These are phyloP conservation scores for Ilyonectria mors-panacis DNA, from an alignment of 2,329 filamentous ascomycete genomes.

Conservation along the genomic window DNA sequence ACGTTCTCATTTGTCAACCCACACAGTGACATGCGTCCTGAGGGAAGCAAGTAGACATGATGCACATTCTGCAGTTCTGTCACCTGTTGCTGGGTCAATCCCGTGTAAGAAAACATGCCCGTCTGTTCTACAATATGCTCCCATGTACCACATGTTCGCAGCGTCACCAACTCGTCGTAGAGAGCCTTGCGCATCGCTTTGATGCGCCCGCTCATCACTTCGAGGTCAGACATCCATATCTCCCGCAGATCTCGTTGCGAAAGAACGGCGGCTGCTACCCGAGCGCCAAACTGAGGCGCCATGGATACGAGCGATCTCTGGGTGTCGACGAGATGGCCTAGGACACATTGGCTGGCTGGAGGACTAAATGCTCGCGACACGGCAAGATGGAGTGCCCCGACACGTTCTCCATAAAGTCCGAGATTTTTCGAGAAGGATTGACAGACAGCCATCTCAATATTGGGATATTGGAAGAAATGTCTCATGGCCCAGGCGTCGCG, in stretches of 20 bases:
- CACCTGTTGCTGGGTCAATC: slow-evolving; percentile 2
- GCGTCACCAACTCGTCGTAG: background rate
- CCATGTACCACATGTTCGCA: slow-evolving; percentile 9
- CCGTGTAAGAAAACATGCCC: slow-evolving; percentile 25
- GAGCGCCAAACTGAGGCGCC: slow-evolving; percentile 15
- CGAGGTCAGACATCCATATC: slow-evolving; percentile 9
- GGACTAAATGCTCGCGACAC: background rate
- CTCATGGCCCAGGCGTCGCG: slow-evolving; percentile 54
- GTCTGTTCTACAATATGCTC: slow-evolving; percentile 8
- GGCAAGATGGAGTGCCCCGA: slow-evolving; percentile 46
- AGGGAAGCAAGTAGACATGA: slow-evolving; percentile 20
- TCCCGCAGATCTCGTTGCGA: background rate
- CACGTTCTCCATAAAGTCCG: slow-evolving; percentile 55
- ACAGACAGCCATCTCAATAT: slow-evolving; percentile 46
- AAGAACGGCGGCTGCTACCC: slow-evolving; percentile 10
- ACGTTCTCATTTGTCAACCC: slow-evolving; percentile 9
- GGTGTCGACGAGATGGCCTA: background rate
- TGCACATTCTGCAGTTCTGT: background rate
- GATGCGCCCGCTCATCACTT: slow-evolving; percentile 25
- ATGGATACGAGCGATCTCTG: slow-evolving; percentile 1
- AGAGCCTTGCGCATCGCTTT: slow-evolving; percentile 19
- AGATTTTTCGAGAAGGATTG: slow-evolving; percentile 57
- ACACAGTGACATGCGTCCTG: slow-evolving; percentile 19
- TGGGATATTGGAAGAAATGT: slow-evolving; percentile 40
- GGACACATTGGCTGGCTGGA: background rate